Evolutionary conservation across 345 rosid genomes (phyloP).

Genomic region (Eucalyptus lansdowneana): DNA sequence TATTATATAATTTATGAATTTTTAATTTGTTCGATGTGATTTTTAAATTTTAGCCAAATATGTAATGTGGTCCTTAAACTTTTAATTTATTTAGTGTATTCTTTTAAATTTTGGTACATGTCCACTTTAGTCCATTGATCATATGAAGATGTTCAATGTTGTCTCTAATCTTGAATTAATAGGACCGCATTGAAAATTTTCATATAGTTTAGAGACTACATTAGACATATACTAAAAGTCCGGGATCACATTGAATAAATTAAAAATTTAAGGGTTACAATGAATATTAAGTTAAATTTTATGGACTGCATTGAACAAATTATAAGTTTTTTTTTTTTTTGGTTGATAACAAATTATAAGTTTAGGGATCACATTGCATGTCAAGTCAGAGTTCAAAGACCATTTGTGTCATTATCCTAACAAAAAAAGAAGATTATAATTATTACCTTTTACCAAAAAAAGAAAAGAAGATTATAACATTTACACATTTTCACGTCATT

Average conservation of each 20-base stretch:
- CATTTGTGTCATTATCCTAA: accelerated
- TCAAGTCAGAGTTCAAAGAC: accelerated
- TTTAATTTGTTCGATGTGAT: no score
- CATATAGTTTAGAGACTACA: accelerated
- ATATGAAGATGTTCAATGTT: no score
- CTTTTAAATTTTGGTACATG: background rate
- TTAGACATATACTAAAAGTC: accelerated
- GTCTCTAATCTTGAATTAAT: background rate
- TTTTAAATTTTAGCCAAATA: background rate
- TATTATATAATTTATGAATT: no score
- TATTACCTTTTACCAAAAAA: no score
- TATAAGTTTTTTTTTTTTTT: no score
- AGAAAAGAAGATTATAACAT: background rate
- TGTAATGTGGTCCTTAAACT: accelerated
- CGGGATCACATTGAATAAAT: accelerated
- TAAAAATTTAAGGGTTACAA: accelerated
- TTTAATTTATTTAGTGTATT: no score
- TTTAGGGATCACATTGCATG: accelerated
- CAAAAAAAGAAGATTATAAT: no score
- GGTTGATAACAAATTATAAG: accelerated
- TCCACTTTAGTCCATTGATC: background rate
- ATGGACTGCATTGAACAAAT: accelerated
- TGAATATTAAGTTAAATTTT: accelerated
- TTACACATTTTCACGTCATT: background rate
- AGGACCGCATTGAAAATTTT: accelerated